These are phyloP conservation scores for Aspergillus cavernicola DNA, from an alignment of 495 filamentous ascomycete species.

Conservation along the genomic window DNA sequence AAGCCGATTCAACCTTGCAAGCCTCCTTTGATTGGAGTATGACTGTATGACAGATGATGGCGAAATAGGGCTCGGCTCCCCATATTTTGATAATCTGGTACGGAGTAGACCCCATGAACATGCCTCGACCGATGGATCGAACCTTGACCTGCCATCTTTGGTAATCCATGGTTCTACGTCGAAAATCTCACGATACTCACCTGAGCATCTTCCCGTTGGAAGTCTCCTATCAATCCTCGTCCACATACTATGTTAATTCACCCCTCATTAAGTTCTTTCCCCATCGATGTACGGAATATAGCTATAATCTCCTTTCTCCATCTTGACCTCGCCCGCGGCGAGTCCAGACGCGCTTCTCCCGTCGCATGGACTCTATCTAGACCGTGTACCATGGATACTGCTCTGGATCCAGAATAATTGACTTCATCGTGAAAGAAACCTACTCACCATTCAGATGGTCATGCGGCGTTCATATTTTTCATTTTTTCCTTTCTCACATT, in stretches of 20 bases:
- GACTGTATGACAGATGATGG: not conserved
- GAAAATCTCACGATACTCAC: conserved; percentile 6
- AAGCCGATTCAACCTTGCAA: not conserved
- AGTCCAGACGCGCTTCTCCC: not conserved
- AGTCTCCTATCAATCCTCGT: not conserved
- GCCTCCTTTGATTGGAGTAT: too few species aligned
- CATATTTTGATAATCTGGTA: not conserved
- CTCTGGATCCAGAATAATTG: not conserved
- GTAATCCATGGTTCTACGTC: not conserved
- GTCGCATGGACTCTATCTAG: not conserved
- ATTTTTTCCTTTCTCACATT: not conserved
- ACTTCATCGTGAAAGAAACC: not conserved
- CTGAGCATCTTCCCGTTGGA: not conserved
- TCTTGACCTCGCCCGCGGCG: not conserved
- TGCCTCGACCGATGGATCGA: not conserved
- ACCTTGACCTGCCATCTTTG: conserved; percentile 1
- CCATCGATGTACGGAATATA: not conserved
- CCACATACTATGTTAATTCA: not conserved
- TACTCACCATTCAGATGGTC: not conserved
- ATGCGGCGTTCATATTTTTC: not conserved
- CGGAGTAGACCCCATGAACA: not conserved
- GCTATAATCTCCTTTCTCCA: not conserved
- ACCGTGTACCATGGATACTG: not conserved
- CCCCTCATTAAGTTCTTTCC: too few species aligned
- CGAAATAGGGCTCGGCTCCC: not conserved